These are phyloP conservation scores for Quercus alba DNA, from an alignment of 306 rosid genomes.

Conservation along the genomic window DNA sequence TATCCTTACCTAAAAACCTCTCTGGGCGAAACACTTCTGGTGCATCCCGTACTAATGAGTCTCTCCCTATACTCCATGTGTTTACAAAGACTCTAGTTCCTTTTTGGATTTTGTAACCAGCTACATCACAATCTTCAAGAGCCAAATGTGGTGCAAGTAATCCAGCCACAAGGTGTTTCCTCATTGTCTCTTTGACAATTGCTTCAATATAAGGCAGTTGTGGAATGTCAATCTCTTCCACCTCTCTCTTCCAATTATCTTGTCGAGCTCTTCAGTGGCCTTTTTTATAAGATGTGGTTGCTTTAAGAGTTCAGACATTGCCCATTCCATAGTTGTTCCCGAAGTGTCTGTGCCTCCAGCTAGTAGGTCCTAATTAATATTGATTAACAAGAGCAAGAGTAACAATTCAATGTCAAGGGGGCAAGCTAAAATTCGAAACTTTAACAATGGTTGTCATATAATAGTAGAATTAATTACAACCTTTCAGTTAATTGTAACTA, in stretches of 20 bases:
- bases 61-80: slow-evolving; percentile 34
- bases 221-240: slow-evolving; percentile 35
- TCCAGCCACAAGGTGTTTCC: slow-evolving; percentile 26
- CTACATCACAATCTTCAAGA: slow-evolving; percentile 24
- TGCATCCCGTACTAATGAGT: slow-evolving; percentile 23
- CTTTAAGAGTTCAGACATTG: slow-evolving; percentile 31
- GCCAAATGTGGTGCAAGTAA: slow-evolving; percentile 35
- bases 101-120: slow-evolving; percentile 13
- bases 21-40: slow-evolving; percentile 25
- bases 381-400: not conserved
- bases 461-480: no score
- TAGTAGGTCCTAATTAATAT: slow-evolving; percentile 23
- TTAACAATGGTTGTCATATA: no score
- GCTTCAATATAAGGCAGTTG: slow-evolving; percentile 32
- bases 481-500: no score
- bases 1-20: slow-evolving; percentile 23
- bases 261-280: slow-evolving; percentile 32
- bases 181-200: slow-evolving; percentile 36
- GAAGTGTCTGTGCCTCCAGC: slow-evolving; percentile 39
- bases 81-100: slow-evolving; percentile 28
- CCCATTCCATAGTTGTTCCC: slow-evolving; percentile 31
- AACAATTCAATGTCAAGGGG: not conserved
- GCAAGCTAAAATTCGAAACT: no score
- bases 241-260: slow-evolving; percentile 31
- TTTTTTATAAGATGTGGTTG: slow-evolving; percentile 22